A percentile compares a stretch with the other conserved stretches of the same genome.
Evolutionary conservation across 805 yeast species (phyloP).

Genomic region (Spathaspora arborariae): DNA sequence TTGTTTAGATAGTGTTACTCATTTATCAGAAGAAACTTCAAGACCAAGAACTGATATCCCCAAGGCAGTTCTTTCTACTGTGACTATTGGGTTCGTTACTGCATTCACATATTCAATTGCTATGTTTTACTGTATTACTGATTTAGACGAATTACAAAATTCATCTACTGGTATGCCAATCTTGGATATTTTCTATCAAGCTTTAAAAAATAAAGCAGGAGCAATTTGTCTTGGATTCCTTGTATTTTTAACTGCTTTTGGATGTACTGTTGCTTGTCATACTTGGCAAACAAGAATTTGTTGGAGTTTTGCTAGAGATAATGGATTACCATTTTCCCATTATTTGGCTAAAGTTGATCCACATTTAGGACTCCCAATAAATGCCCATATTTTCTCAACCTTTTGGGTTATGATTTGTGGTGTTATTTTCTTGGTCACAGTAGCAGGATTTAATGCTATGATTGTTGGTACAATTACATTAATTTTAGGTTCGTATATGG

Average conservation of each 20-base stretch:
- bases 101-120: slow-evolving; percentile 37
- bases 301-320: slow-evolving; percentile 43
- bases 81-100: slow-evolving; percentile 37
- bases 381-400: slow-evolving; percentile 37
- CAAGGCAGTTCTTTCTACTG: slow-evolving; percentile 37
- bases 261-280: slow-evolving; percentile 38
- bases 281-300: slow-evolving; percentile 44
- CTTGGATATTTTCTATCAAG: slow-evolving; percentile 38
- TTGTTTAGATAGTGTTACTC: slow-evolving; percentile 40
- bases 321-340: slow-evolving; percentile 40
- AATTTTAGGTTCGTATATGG: slow-evolving; percentile 32
- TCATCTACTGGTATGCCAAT: slow-evolving; percentile 37
- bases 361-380: slow-evolving; percentile 35
- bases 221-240: slow-evolving; percentile 34
- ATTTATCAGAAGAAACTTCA: slow-evolving; percentile 39
- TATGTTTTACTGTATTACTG: slow-evolving; percentile 35
- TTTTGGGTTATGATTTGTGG: slow-evolving; percentile 24
- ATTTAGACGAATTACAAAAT: slow-evolving; percentile 26
- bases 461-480: slow-evolving; percentile 33
- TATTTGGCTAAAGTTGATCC: slow-evolving; percentile 35
- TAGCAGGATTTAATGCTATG: slow-evolving; percentile 39
- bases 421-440: slow-evolving; percentile 26
- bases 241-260: slow-evolving; percentile 32
- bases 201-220: slow-evolving; percentile 30
- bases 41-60: slow-evolving; percentile 38